These are phyloP conservation scores for Lycium ferocissimum DNA, from an alignment of 257 asterid species.

Conservation along the genomic window DNA sequence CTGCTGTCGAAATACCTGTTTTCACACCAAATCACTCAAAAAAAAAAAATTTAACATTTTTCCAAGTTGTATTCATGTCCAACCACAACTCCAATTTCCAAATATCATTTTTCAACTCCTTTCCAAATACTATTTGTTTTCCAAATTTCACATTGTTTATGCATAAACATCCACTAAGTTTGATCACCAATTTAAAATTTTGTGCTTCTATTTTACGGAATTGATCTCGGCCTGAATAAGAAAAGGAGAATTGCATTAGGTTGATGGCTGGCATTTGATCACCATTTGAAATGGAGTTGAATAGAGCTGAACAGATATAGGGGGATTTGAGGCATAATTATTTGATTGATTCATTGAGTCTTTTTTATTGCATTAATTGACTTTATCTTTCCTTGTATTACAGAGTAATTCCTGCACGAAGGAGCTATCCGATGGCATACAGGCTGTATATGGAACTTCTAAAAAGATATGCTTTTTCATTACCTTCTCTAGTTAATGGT, in stretches of 20 bases:
- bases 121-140: too few species aligned
- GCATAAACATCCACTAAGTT: too few species aligned
- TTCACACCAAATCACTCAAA: too few species aligned
- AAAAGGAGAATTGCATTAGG: constrained; percentile 9
- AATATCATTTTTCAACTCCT: too few species aligned
- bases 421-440: constrained; percentile 74
- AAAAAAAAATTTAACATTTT: too few species aligned
- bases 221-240: too few species aligned
- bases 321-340: neutral
- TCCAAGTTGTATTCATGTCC: too few species aligned
- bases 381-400: neutral
- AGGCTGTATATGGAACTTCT: constrained; percentile 92
- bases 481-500: constrained; percentile 72
- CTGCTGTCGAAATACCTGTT: too few species aligned
- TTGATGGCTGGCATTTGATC: neutral
- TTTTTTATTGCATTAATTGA: neutral
- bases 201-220: too few species aligned
- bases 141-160: too few species aligned
- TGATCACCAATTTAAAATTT: too few species aligned
- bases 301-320: neutral
- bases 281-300: constrained; percentile 15
- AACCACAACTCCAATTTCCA: too few species aligned
- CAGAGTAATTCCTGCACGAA: constrained; percentile 83
- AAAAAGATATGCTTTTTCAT: constrained; percentile 79
- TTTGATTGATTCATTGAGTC: constrained; percentile 1